A percentile compares a stretch with the other conserved stretches of the same genome.
phyloP scores from a whole-genome alignment of 768 basidiomycete genomes.

The Tephrocybe sp. region DNA sequence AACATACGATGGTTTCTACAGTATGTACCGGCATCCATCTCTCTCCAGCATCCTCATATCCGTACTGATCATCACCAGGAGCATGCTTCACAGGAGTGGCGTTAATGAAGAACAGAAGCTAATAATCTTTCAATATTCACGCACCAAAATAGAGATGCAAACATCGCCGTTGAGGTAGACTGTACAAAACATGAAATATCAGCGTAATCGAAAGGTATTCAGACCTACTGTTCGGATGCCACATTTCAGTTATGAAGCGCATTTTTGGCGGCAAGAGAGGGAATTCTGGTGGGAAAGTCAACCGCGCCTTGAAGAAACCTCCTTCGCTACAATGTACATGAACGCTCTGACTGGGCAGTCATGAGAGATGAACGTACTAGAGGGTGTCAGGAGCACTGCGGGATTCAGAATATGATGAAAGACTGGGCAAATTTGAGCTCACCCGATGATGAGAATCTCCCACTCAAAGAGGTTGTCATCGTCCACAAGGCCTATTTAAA shows the following conservation, averaged over 20 bases:
- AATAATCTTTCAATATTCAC: constrained; percentile 18
- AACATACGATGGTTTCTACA: constrained; percentile 87
- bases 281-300: constrained; percentile 88
- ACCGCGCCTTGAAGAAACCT: constrained; percentile 88
- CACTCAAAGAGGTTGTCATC: constrained; percentile 95
- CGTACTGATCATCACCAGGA: constrained; percentile 94
- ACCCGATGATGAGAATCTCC: constrained; percentile 96
- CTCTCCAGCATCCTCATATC: constrained; percentile 96
- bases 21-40: constrained; percentile 98
- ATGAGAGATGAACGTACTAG: constrained; percentile 54
- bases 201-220: background rate
- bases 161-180: constrained; percentile 93
- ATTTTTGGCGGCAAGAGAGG: constrained; percentile 93
- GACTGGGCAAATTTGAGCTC: constrained; percentile 22
- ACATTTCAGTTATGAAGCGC: constrained; percentile 92
- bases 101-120: constrained; percentile 5
- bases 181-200: constrained; percentile 29
- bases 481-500: constrained; percentile 77
- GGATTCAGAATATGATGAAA: constrained; percentile 14
- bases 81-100: constrained; percentile 59
- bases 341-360: constrained; percentile 6
- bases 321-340: constrained; percentile 68
- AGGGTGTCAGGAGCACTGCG: constrained; percentile 86
- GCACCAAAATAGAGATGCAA: constrained; percentile 92
- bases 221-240: constrained; percentile 92